Base-by-base conservation (phyloP, 345 rosid genomes). In the Moringa oleifera region DNA sequence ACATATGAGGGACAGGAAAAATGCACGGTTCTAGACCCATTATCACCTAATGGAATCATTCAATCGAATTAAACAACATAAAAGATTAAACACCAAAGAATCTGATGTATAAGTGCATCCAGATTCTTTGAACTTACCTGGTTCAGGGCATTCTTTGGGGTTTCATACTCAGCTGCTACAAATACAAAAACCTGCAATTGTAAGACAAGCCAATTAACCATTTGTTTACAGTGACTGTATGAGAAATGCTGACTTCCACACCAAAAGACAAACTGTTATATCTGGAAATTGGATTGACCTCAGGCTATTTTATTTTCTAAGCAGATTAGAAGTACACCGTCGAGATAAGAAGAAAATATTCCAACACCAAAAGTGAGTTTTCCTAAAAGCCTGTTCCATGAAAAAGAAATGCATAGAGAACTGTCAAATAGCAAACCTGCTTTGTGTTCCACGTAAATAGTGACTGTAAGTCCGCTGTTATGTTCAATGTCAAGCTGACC, bases 361-460 rank as follows among this genome's bases (percentile, higher is more conserved):
- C 25, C 17, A 20, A 22, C 6, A 55, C 18, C 59, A 51, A 2
- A 15, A 50, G 1, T 11, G 56, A 57, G 18, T n/a, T 18, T 25
- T 47, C 19, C 33, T 22, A 36, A n/a, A 53, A 4, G 20, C 15
- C 56, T 25, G 15, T 19, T 13, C n/a, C 50, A 20, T 25, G 18
- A 18, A 7, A 54, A n/a, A 51, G 20, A 20, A 47, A 24, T 33
- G 37, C 31, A 41, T 23, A 58, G 22, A n/a, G 19, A 33, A 20
- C 7, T 16, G 47, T 41, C 16, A 23, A 25, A 64, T 16, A 56
- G 61, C 55, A 55, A 65, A 95, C 99, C 97, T 91, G 98, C 69
- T 95, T 91, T 3, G 99, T 91, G 83, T 95, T 95, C 99, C 99
- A 91, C 50, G 97, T 89, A 73, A 89, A 95, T 36, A 91, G 63